phyloP scores from a whole-genome alignment of 83 land plant species.

The Thuja plicata region DNA sequence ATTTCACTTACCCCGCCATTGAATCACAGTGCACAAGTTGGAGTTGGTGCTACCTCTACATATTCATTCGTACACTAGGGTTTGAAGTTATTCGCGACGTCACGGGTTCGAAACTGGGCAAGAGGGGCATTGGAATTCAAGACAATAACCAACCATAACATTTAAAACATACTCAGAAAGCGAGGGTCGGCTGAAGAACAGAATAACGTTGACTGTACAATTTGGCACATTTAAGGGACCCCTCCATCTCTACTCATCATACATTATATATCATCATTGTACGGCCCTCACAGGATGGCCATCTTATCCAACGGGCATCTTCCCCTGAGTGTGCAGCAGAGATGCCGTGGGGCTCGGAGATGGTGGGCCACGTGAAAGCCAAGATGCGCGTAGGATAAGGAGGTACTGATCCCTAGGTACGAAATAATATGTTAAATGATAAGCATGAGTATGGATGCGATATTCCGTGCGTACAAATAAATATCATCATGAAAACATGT shows the following conservation, averaged over 20 bases:
- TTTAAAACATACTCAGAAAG: background rate
- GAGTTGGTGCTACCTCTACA: background rate
- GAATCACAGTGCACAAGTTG: background rate
- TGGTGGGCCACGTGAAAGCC: no score
- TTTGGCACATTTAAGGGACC: background rate
- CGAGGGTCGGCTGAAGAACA: background rate
- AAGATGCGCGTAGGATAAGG: background rate
- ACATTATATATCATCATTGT: background rate
- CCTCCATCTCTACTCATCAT: background rate
- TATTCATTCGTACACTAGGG: background rate
- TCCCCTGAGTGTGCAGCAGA: background rate
- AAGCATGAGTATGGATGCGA: background rate
- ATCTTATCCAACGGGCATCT: background rate
- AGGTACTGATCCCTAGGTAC: background rate
- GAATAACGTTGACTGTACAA: conserved; percentile 13
- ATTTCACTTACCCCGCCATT: background rate
- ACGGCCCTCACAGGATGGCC: background rate
- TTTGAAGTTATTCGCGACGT: background rate
- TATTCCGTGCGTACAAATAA: background rate
- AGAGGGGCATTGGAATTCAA: background rate
- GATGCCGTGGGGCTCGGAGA: background rate
- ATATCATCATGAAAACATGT: conserved; percentile 10
- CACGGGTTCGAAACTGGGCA: background rate
- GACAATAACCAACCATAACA: background rate
- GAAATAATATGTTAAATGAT: background rate